Percentiles rank a stretch among this genome's conserved stretches.
Evolutionary conservation across 2,329 filamentous ascomycete genomes (phyloP).

Genomic region (Thelonectria rubi): DNA sequence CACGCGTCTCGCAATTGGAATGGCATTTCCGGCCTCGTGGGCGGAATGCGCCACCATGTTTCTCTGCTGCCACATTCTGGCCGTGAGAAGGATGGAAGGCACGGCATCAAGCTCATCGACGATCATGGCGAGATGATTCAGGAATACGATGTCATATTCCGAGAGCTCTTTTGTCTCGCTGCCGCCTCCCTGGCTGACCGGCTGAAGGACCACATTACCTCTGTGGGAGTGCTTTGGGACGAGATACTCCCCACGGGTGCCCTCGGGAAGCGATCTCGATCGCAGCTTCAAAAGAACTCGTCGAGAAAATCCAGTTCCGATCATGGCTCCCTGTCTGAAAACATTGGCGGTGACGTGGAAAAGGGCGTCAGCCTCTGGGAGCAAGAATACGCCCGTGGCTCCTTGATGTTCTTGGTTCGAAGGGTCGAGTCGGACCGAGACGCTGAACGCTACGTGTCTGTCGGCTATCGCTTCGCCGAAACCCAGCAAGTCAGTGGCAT

Average conservation of each 20-base stretch:
- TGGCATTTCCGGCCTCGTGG: slow-evolving; percentile 72
- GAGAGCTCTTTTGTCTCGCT: slow-evolving; percentile 84
- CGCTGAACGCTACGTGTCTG: slow-evolving; percentile 69
- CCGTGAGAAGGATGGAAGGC: slow-evolving; percentile 35
- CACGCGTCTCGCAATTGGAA: slow-evolving; percentile 82
- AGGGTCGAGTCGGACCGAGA: slow-evolving; percentile 67
- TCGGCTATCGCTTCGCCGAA: slow-evolving; percentile 81
- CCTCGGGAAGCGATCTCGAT: slow-evolving; percentile 34
- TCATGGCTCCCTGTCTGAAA: slow-evolving; percentile 28
- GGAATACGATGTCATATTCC: slow-evolving; percentile 79
- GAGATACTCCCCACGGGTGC: slow-evolving; percentile 75
- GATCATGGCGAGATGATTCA: slow-evolving; percentile 67
- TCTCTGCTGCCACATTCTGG: slow-evolving; percentile 52
- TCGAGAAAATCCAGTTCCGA: slow-evolving; percentile 26
- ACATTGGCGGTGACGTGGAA: slow-evolving; percentile 50
- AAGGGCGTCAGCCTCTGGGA: slow-evolving; percentile 47
- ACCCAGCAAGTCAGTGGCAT: slow-evolving; percentile 72
- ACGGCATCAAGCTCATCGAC: slow-evolving; percentile 56
- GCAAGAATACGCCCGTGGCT: slow-evolving; percentile 70
- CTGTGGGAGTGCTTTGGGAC: slow-evolving; percentile 77
- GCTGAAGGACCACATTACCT: slow-evolving; percentile 68
- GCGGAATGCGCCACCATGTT: slow-evolving; percentile 78
- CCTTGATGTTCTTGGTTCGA: slow-evolving; percentile 82
- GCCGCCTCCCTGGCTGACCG: slow-evolving; percentile 77
- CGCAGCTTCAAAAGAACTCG: slow-evolving; percentile 31